phyloP scores from a whole-genome alignment of 2,329 filamentous ascomycete genomes.

The Neopestalotiopsis rosae region DNA sequence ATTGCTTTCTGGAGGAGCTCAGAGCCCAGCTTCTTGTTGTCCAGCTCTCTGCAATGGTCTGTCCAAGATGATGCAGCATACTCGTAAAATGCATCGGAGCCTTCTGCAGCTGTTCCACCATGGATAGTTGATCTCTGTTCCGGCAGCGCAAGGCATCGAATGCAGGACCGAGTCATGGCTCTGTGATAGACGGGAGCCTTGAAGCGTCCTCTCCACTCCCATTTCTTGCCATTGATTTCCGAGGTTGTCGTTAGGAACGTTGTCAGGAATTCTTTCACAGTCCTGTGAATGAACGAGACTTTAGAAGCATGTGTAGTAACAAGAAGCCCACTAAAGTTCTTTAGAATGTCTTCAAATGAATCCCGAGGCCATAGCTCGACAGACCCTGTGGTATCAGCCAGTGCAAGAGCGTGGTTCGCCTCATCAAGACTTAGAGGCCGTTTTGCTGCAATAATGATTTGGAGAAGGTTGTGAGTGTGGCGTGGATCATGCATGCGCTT shows the following conservation, averaged over 20 bases:
- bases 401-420: background rate
- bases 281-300: background rate
- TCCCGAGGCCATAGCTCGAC: background rate
- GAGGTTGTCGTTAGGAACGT: background rate
- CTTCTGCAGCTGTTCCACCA: background rate
- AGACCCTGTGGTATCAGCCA: background rate
- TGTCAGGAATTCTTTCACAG: background rate
- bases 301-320: background rate
- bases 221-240: background rate
- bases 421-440: background rate
- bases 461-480: background rate
- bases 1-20: background rate
- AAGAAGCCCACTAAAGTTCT: background rate
- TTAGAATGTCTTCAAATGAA: background rate
- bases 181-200: background rate
- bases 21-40: background rate
- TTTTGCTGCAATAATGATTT: background rate
- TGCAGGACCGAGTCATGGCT: background rate
- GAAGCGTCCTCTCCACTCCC: constrained; percentile 1
- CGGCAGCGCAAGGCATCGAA: background rate
- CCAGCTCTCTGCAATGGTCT: background rate
- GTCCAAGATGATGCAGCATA: background rate
- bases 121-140: background rate
- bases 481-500: background rate
- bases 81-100: background rate